These are phyloP conservation scores for Colletotrichum coccodes DNA, from an alignment of 2,329 filamentous ascomycete species.

Conservation along the genomic window DNA sequence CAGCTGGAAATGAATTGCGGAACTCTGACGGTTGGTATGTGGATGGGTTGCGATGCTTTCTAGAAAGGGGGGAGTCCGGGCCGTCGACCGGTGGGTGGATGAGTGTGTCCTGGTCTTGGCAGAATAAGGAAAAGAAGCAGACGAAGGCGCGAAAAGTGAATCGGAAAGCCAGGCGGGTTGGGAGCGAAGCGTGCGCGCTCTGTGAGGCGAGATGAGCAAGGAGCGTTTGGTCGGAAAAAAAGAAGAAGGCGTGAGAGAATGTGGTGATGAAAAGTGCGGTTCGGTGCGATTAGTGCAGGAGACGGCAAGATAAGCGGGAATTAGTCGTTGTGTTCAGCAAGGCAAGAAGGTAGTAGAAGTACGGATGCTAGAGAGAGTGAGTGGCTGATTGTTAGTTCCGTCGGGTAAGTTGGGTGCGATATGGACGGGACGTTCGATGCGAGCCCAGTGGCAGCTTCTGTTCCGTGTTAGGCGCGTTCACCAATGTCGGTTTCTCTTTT, in stretches of 20 bases:
- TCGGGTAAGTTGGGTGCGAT: conserved; percentile 13
- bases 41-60: conserved; percentile 20
- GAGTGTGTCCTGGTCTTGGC: conserved; percentile 10
- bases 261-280: conserved; percentile 26
- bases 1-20: background rate
- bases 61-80: conserved; percentile 13
- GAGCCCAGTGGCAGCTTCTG: conserved; percentile 2
- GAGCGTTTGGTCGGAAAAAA: conserved; percentile 10
- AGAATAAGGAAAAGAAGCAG: background rate
- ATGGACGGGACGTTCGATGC: background rate
- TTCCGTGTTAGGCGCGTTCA: conserved; percentile 15
- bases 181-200: background rate
- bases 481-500: conserved; percentile 9
- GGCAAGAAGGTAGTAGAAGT: background rate
- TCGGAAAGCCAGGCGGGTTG: background rate
- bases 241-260: conserved; percentile 20
- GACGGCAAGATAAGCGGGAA: conserved; percentile 19
- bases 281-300: conserved; percentile 28
- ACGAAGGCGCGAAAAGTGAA: background rate
- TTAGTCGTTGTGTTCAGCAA: background rate
- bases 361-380: background rate
- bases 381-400: conserved; percentile 14
- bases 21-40: conserved; percentile 10
- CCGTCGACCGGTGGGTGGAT: background rate
- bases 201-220: conserved; percentile 24